Base-by-base conservation (phyloP, 2,329 filamentous ascomycete genomes). In the Chrysoporthe deuterocubensis region DNA sequence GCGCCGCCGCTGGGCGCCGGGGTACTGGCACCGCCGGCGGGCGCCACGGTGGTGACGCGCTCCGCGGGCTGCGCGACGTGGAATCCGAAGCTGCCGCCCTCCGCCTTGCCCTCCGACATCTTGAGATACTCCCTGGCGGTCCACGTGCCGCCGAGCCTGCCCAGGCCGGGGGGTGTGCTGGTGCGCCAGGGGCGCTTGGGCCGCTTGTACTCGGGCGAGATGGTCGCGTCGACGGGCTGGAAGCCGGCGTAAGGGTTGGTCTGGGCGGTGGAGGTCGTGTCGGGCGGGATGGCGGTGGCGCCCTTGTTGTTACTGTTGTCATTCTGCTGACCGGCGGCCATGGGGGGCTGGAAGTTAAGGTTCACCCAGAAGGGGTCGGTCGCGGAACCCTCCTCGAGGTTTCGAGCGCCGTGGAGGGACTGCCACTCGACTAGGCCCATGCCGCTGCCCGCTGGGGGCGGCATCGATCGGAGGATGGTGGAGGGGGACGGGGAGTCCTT, bases 351-450 rank as follows among this genome's bases (percentile, higher is more conserved):
- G 58, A 50, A 32, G 61, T 42, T 44, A 37, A 50, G 21, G 43
- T 13, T 18, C 8, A 13, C 21, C 59, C 16, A 37, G 18, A 34
- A 21, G n/a, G 57, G n/a, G 37, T 42, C 42, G 4, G 44, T 4
- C 7, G 63, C 26, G n/a, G 56, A 16, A 8, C 11, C 34, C 56
- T 56, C 44, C 0, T 42, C 26, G 8, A 34, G 34, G 21, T 46
- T 48, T 40, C 16, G 3, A 6, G 37, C 59, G 14, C 64, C 40
- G 64, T 68, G 46, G 37, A 60, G 54, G n/a, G 32, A 42, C 64
- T 67, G 59, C 46, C 60, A 66, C 57, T 58, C 64, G 2, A 67
- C 46, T 5, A 69, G 64, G 46, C 67, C 67, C 64, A 68, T 66
- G 16, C 18, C 8, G 2, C 9, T 48, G 18, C 50, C 42, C 3